Conservation (phyloP, 192 early-diverging fungal genomes). For the Backusella liffmaniae region DNA sequence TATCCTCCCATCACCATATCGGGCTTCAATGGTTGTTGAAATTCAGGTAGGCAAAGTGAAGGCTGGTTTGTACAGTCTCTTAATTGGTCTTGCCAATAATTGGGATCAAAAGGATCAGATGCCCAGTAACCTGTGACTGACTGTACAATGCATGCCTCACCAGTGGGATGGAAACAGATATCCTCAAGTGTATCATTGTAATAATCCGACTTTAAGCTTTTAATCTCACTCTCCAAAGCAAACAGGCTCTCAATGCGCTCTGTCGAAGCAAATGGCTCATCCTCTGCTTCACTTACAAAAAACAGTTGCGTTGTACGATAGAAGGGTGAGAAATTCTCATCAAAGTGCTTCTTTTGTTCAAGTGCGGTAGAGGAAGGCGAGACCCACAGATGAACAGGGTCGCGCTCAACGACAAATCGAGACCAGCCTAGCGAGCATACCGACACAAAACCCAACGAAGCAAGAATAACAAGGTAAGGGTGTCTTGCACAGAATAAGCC, state of each 20-base stretch:
- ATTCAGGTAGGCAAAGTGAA: constrained; percentile 55
- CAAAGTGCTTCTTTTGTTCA: constrained; percentile 56
- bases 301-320: constrained; percentile 67
- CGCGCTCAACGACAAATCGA: constrained; percentile 49
- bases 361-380: constrained; percentile 53
- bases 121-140: constrained; percentile 67
- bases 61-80: constrained; percentile 46
- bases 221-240: constrained; percentile 47
- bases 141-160: constrained; percentile 59
- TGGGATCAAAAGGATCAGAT: constrained; percentile 45
- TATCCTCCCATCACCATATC: constrained; percentile 59
- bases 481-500: constrained; percentile 55
- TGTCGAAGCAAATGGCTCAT: constrained; percentile 40
- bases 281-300: constrained; percentile 40
- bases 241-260: constrained; percentile 48
- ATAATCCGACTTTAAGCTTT: constrained; percentile 33
- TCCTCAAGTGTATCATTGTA: constrained; percentile 47
- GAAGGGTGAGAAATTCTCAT: constrained; percentile 61
- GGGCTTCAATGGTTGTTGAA: constrained; percentile 60
- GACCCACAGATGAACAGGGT: constrained; percentile 63
- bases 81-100: constrained; percentile 46
- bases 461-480: constrained; percentile 50
- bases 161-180: constrained; percentile 59
- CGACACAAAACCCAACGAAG: constrained; percentile 40
- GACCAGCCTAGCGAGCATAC: constrained; percentile 59